Evolutionary conservation across 1,284 basidiomycete genomes (phyloP).

Genomic region (Cutaneotrichosporon mucoides): DNA sequence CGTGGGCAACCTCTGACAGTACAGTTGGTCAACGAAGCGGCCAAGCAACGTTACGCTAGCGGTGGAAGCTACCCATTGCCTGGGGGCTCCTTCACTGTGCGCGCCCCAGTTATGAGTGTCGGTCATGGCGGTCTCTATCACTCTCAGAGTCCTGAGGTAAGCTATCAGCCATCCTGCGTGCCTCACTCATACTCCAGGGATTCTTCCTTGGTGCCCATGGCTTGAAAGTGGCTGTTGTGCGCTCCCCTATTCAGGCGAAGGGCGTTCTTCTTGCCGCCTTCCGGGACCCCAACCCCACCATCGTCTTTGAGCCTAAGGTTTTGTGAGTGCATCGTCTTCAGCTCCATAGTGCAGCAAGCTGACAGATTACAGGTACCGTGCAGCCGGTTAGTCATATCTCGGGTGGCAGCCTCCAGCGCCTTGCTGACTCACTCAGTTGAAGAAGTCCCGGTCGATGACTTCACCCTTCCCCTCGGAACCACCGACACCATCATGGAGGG

Average conservation of each 20-base stretch:
- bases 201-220: constrained; percentile 90
- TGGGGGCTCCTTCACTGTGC: constrained; percentile 79
- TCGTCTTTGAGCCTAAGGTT: constrained; percentile 89
- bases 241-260: constrained; percentile 91
- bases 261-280: constrained; percentile 80
- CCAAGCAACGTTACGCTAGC: constrained; percentile 85
- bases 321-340: constrained; percentile 20
- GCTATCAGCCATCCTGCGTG: neutral
- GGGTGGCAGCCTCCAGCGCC: neutral
- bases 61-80: constrained; percentile 63
- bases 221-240: constrained; percentile 86
- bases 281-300: constrained; percentile 84
- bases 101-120: constrained; percentile 83
- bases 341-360: neutral
- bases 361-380: constrained; percentile 27
- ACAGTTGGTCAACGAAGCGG: constrained; percentile 86
- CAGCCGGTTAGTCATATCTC: constrained; percentile 24
- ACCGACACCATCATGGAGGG: constrained; percentile 74
- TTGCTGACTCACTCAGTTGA: constrained; percentile 58
- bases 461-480: constrained; percentile 67
- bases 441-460: constrained; percentile 87
- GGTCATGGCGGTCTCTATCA: constrained; percentile 92
- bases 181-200: constrained; percentile 49
- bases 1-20: neutral
- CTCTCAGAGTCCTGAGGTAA: constrained; percentile 78